Base-by-base conservation (phyloP, 1,139 yeast genomes). In the Torulaspora globosa region DNA sequence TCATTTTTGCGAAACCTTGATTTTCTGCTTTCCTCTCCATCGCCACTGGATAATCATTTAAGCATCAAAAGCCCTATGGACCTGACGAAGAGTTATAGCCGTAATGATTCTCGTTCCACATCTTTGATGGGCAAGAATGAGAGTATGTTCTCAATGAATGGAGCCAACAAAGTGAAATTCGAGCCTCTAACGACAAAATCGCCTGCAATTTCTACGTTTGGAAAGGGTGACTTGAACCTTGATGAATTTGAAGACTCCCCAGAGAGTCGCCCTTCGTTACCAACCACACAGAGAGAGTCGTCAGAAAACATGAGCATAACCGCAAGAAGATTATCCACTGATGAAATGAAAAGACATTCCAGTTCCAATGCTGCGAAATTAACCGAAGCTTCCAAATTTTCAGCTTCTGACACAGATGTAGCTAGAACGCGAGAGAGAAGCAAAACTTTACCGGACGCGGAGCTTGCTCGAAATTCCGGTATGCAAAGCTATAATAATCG, bases 211-310 rank as follows among this genome's bases (percentile, higher is more conserved):
- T 72, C 76, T 30, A 79, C 94, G 0, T 63, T 87, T 53, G 96
- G 96, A 1, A 72, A 74, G 46, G 96, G 96, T 1, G 79, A 80
- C 48, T 69, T 88, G 43, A 73, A 83, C 0, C 67, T 88, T 14
- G 82, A 78, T 42, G 76, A 44, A 37, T 45, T 48, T 33, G 46
- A 41, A 11, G 46, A 41, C n/a, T 28, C 32, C 14, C 28, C 78
- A 35, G 34, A 39, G 16, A 32, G 31, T n/a, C 72, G 82, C 44
- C 78, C 32, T 34, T 53, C 40, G 16, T 36, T 51, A 4, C 36
- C 52, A 3, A 41, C 42, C 21, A 37, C 51, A 3, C 53, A 46
- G 19, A 47, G 47, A n/a, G 40, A 47, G 16, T 47, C 43, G n/a
- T 29, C 27, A 19, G 47, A 44, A 12, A 39, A 36, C 16, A 44